A percentile compares a stretch with the other conserved stretches of the same genome.
Evolutionary conservation across 495 filamentous ascomycete genomes (phyloP).

Genomic region (Pseudoneurospora amorphoporcata): DNA sequence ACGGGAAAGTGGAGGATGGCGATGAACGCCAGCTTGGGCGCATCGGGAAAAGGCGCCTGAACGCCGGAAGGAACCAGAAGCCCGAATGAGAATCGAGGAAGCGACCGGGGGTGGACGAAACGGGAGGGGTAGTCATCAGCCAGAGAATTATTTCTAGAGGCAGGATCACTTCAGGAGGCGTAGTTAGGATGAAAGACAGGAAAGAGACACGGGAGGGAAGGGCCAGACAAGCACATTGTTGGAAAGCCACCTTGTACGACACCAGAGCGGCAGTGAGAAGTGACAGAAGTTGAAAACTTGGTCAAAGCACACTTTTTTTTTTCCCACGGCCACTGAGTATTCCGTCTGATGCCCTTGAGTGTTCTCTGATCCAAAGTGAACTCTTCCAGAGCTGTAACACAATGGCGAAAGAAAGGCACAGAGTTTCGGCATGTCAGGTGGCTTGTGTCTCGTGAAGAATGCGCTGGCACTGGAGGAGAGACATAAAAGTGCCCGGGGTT

Average conservation of each 20-base stretch:
- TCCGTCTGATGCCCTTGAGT: not conserved
- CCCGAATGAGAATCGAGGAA: not conserved
- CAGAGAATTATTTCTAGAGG: slow-evolving; percentile 2
- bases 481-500: not conserved
- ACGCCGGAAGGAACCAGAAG: slow-evolving; percentile 9
- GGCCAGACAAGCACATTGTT: not conserved
- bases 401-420: not conserved
- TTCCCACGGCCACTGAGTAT: not conserved
- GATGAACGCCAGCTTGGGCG: slow-evolving; percentile 12
- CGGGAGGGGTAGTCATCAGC: slow-evolving; percentile 6
- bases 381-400: not conserved
- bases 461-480: not conserved
- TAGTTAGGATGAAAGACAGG: slow-evolving; percentile 1
- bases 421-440: not conserved
- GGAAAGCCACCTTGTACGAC: not conserved
- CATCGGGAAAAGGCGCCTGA: slow-evolving; percentile 20
- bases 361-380: not conserved
- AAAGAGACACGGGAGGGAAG: not conserved
- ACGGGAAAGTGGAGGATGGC: slow-evolving; percentile 23
- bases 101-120: slow-evolving; percentile 4
- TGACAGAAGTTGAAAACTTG: not conserved
- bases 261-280: not conserved
- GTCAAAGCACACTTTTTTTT: not conserved
- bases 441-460: not conserved
- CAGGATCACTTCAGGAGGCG: slow-evolving; percentile 7